These are phyloP conservation scores for Zygoascus biomembranicola DNA, from an alignment of 805 yeast genomes.

Conservation along the genomic window DNA sequence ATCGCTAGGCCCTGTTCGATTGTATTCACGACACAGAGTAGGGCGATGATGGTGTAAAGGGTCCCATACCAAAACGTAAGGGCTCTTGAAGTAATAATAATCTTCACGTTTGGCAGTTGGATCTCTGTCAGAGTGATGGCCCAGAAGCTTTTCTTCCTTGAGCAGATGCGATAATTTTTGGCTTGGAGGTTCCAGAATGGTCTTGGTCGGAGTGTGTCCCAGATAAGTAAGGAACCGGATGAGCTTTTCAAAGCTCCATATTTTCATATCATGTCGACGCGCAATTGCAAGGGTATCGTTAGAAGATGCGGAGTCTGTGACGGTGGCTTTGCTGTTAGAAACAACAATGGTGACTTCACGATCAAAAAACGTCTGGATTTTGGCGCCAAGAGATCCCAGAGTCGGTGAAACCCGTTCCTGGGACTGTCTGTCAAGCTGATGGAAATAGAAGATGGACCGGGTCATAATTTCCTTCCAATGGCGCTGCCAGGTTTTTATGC, in stretches of 20 bases:
- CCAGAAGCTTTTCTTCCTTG: slow-evolving; percentile 76
- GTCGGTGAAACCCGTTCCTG: slow-evolving; percentile 22
- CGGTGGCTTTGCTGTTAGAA: slow-evolving; percentile 47
- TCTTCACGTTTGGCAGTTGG: slow-evolving; percentile 81
- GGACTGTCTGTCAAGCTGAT: slow-evolving; percentile 32
- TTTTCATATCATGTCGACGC: slow-evolving; percentile 52
- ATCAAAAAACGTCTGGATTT: slow-evolving; percentile 52
- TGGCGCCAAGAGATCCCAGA: slow-evolving; percentile 29
- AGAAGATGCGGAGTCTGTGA: slow-evolving; percentile 32
- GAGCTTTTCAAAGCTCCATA: slow-evolving; percentile 85
- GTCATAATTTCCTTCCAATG: slow-evolving; percentile 58
- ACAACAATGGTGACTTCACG: slow-evolving; percentile 67
- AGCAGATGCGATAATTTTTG: slow-evolving; percentile 47
- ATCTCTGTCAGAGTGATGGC: slow-evolving; percentile 84
- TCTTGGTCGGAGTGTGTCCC: slow-evolving; percentile 8
- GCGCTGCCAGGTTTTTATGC: slow-evolving; percentile 44
- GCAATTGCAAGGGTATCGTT: slow-evolving; percentile 63
- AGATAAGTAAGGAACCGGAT: slow-evolving; percentile 61
- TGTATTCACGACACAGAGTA: slow-evolving; percentile 76
- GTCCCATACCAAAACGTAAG: slow-evolving; percentile 74
- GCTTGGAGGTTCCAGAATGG: slow-evolving; percentile 1
- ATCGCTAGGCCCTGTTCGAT: slow-evolving; percentile 23
- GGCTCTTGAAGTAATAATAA: slow-evolving; percentile 67
- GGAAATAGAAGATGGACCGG: slow-evolving; percentile 54
- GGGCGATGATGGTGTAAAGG: slow-evolving; percentile 72